phyloP scores from a whole-genome alignment of 805 yeast species.

The Spathaspora passalidarum region DNA sequence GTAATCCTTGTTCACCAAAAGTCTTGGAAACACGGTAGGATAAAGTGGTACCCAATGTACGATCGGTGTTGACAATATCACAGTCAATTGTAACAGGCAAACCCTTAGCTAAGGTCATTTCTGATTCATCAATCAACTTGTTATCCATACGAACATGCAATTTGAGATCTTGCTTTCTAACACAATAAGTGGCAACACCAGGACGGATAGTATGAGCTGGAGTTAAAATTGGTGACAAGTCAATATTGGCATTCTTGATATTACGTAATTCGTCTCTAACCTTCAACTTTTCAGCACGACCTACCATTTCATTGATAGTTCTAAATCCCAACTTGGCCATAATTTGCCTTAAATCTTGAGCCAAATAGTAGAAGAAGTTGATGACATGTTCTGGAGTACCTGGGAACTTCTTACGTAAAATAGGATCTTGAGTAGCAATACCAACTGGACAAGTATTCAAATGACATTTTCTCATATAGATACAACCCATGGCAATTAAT shows the following conservation, averaged over 20 bases:
- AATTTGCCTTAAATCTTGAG: slow-evolving; percentile 85
- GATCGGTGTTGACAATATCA: slow-evolving; percentile 91
- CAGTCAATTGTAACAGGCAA: slow-evolving; percentile 93
- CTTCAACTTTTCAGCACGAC: slow-evolving; percentile 86
- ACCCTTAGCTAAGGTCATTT: slow-evolving; percentile 93
- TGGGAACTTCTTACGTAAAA: slow-evolving; percentile 81
- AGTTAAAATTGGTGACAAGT: slow-evolving; percentile 87
- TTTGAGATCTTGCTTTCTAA: slow-evolving; percentile 90
- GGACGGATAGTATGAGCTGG: slow-evolving; percentile 97
- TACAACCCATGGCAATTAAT: slow-evolving; percentile 94
- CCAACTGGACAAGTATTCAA: slow-evolving; percentile 96
- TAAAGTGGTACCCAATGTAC: slow-evolving; percentile 92
- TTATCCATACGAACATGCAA: slow-evolving; percentile 91
- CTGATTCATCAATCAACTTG: slow-evolving; percentile 94
- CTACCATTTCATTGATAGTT: slow-evolving; percentile 96
- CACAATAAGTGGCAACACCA: slow-evolving; percentile 91
- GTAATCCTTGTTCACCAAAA: slow-evolving; percentile 90
- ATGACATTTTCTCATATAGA: slow-evolving; percentile 88
- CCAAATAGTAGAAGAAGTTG: slow-evolving; percentile 92
- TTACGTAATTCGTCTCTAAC: slow-evolving; percentile 84
- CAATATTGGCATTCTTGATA: slow-evolving; percentile 88
- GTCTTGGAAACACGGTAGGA: slow-evolving; percentile 91
- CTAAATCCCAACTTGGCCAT: slow-evolving; percentile 97
- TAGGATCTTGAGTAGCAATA: slow-evolving; percentile 98
- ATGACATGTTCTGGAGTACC: slow-evolving; percentile 99